Evolutionary conservation across 1,284 basidiomycete genomes (phyloP), one percentile per base, ranked within the genome.

Genomic region (Boletus calvinii): DNA sequence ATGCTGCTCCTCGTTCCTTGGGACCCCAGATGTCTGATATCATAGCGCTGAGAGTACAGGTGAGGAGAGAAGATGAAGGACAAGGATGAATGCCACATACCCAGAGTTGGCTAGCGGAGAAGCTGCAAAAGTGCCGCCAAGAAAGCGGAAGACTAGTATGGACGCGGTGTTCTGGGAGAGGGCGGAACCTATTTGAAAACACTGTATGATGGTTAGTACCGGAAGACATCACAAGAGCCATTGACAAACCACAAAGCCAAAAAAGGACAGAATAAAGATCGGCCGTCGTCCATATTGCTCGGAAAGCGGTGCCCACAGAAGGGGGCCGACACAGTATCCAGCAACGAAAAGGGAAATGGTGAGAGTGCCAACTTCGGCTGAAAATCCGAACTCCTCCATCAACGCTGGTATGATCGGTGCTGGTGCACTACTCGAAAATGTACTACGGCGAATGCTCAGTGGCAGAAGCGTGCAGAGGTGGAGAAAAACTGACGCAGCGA

Each of bases 11-110:
- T 44, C 89, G 76, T 30, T 77, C 78, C 55, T 80, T 80, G 0
- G 78, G 76, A 57, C 87, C 85, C 87, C 87, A 92, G 15, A 83
- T 73, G 54, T 82, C 81, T 10, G 84, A 79, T 37, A 90, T 75
- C 20, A 80, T 47, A 6, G 75, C 79, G 12, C 77, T 78, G 43
- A n/a, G 12, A 41, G 41, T 9, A 32, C 1, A 10, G 20, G 34
- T 50, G n/a, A 54, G 32, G 34, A 32, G 18, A 50, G 37, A 29
- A 31, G 8, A 30, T 12, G 42, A 10, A n/a, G 18, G n/a, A 36
- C 38, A n/a, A 18, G n/a, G 13, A 4, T 3, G 17, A 49, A 20
- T n/a, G n/a, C 24, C 18, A 59, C 71, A 10, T 58, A 78, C 77
- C 79, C 80, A 50, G 77, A 74, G 62, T 81, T 74, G 1, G 74